Percentiles rank a stretch among this genome's conserved stretches.
Conservation (phyloP, 1,284 basidiomycete genomes). For the Chondrostereum purpureum region DNA sequence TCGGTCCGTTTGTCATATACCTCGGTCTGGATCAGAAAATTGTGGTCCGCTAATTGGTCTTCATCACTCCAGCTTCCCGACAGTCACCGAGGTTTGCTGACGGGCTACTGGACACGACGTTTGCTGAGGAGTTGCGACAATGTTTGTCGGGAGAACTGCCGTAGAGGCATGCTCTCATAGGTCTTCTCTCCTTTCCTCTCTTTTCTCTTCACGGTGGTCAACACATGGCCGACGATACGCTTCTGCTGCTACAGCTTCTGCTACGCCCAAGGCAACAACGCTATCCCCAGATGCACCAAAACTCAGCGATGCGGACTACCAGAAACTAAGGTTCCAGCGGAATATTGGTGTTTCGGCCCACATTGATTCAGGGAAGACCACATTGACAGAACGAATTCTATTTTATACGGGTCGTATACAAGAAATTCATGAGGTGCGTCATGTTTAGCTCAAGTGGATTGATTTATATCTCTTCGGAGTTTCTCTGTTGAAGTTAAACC, state of each 20-base stretch:
- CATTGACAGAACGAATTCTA: constrained; percentile 93
- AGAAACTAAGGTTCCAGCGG: constrained; percentile 58
- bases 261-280: constrained; percentile 12
- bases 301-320: constrained; percentile 52
- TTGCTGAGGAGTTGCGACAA: too few relatives aligned
- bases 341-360: constrained; percentile 88
- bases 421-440: constrained; percentile 91
- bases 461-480: too few relatives aligned
- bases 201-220: constrained; percentile 5
- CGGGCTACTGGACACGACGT: too few relatives aligned
- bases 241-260: constrained; percentile 21
- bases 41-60: too few relatives aligned
- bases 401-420: constrained; percentile 96
- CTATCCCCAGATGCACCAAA: constrained; percentile 21
- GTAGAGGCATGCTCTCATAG: constrained; percentile 3
- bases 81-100: too few relatives aligned
- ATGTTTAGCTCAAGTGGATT: constrained; percentile 11
- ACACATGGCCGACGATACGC: neutral
- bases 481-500: too few relatives aligned
- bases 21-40: too few relatives aligned
- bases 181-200: constrained; percentile 1
- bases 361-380: constrained; percentile 98
- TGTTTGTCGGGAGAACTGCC: neutral
- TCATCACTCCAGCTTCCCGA: too few relatives aligned
- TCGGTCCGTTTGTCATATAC: too few relatives aligned